phyloP scores from a whole-genome alignment of 2,329 filamentous ascomycete genomes.

The Calycina herbarum region DNA sequence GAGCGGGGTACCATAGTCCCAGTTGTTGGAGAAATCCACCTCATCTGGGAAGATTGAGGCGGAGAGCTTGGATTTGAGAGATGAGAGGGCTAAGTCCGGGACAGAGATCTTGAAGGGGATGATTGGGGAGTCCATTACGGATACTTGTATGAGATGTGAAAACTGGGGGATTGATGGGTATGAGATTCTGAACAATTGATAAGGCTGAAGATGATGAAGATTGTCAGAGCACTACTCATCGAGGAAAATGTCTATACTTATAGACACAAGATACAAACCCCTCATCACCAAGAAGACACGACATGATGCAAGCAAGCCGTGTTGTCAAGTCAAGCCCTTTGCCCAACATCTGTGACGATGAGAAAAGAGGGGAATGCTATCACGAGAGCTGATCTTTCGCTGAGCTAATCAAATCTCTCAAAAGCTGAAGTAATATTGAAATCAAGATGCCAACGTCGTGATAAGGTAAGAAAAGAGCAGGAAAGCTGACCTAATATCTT shows the following conservation, averaged over 20 bases:
- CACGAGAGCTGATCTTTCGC: not conserved
- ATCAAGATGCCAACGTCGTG: not conserved
- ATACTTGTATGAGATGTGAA: not conserved
- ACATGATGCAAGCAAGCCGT: not conserved
- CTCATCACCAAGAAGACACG: not conserved
- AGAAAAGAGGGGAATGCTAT: not conserved
- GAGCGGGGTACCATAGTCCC: conserved; percentile 14
- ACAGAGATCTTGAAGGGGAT: conserved; percentile 17
- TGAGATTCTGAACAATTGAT: too few relatives aligned
- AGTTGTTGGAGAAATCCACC: conserved; percentile 15
- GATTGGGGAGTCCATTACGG: conserved; percentile 13
- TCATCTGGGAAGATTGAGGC: conserved; percentile 13
- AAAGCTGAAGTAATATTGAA: not conserved
- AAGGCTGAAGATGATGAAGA: not conserved
- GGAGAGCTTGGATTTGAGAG: conserved; percentile 14
- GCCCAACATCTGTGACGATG: not conserved
- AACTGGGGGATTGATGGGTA: not conserved
- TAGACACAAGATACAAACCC: not conserved
- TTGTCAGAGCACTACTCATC: not conserved
- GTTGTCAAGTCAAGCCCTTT: not conserved
- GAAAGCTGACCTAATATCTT: conserved; percentile 2
- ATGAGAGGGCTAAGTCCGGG: conserved; percentile 8
- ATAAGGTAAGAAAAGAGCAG: not conserved
- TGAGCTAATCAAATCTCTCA: not conserved
- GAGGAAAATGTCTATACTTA: conserved; percentile 7